phyloP scores from a whole-genome alignment of 768 basidiomycete genomes.

The Tephrocybe sp. region DNA sequence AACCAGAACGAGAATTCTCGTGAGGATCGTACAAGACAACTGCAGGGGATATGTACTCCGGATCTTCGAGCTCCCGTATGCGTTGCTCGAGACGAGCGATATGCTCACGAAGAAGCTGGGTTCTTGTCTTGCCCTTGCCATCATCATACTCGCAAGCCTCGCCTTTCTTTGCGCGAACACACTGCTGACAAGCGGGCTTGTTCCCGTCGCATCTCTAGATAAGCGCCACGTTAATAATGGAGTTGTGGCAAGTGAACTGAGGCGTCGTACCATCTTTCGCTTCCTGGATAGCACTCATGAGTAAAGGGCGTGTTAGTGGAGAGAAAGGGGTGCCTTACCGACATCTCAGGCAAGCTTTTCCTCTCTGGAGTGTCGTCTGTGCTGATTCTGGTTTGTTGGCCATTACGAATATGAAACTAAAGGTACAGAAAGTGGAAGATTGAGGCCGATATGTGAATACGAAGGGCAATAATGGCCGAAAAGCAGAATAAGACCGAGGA shows the following conservation, averaged over 20 bases:
- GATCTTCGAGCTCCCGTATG: constrained; percentile 73
- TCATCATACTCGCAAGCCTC: constrained; percentile 82
- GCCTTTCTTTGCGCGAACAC: constrained; percentile 72
- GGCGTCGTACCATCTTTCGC: constrained; percentile 59
- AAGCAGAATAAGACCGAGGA: constrained; percentile 20
- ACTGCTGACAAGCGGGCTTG: constrained; percentile 81
- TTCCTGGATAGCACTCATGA: constrained; percentile 43
- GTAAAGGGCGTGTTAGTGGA: constrained; percentile 12
- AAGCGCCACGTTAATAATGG: constrained; percentile 9
- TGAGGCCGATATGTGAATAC: constrained; percentile 18
- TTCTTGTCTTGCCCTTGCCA: constrained; percentile 81
- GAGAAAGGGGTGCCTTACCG: constrained; percentile 40
- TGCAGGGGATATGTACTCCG: constrained; percentile 68
- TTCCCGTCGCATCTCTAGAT: constrained; percentile 72
- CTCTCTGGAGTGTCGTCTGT: constrained; percentile 56
- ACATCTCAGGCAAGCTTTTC: constrained; percentile 74
- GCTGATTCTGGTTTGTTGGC: constrained; percentile 47
- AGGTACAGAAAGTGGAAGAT: constrained; percentile 25
- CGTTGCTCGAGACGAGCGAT: constrained; percentile 71
- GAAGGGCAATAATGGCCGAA: constrained; percentile 31
- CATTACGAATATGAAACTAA: constrained; percentile 43
- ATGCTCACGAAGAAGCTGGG: constrained; percentile 76
- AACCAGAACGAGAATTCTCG: constrained; percentile 48
- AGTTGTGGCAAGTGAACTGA: constrained; percentile 2
- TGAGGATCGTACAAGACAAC: constrained; percentile 74